phyloP scores from a whole-genome alignment of 2,329 filamentous ascomycete species.

The Phoma sp. region DNA sequence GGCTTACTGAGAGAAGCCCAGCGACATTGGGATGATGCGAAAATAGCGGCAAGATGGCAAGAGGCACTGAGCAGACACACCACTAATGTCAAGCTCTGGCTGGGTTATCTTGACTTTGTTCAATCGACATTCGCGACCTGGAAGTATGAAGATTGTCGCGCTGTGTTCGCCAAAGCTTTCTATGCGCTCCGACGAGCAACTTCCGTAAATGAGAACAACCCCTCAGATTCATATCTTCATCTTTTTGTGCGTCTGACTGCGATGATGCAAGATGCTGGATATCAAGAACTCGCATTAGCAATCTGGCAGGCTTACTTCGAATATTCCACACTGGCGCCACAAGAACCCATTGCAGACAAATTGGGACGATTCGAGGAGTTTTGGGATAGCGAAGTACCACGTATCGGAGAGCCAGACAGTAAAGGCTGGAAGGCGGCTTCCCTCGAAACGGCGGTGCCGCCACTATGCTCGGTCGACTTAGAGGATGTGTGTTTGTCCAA shows the following conservation, averaged over 20 bases:
- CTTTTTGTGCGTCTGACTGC: constrained; percentile 75
- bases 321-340: constrained; percentile 68
- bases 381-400: constrained; percentile 83
- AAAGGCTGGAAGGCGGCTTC: constrained; percentile 71
- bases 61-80: constrained; percentile 63
- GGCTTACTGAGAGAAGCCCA: constrained; percentile 75
- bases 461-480: constrained; percentile 8
- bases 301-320: constrained; percentile 86
- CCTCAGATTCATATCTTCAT: constrained; percentile 58
- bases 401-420: constrained; percentile 76
- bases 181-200: constrained; percentile 36
- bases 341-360: constrained; percentile 45
- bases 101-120: constrained; percentile 71
- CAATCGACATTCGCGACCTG: constrained; percentile 73
- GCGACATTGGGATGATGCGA: constrained; percentile 73
- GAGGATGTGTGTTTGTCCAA: constrained; percentile 15
- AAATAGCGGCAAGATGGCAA: constrained; percentile 69
- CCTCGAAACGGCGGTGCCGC: constrained; percentile 21
- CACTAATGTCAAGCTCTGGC: constrained; percentile 71
- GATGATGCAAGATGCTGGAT: constrained; percentile 78
- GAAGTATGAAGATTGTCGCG: constrained; percentile 69
- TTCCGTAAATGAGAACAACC: background rate
- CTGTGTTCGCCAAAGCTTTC: constrained; percentile 65
- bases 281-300: constrained; percentile 74
- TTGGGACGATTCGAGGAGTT: constrained; percentile 66